Evolutionary conservation across 2,329 filamentous ascomycete species (phyloP).

Genomic region (Diaporthe amygdali): DNA sequence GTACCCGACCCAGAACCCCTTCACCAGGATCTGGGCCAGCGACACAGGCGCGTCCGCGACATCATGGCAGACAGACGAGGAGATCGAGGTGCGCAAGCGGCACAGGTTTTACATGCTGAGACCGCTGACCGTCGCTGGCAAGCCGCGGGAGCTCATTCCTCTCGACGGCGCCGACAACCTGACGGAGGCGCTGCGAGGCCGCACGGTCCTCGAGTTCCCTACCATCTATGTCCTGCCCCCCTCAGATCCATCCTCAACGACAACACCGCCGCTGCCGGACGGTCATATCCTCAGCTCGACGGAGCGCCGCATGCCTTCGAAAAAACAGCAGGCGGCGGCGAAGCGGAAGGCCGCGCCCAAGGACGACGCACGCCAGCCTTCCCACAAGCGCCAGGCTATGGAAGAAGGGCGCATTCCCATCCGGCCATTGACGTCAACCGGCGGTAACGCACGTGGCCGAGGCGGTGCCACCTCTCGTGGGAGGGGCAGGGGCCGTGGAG

Average conservation of each 20-base stretch:
- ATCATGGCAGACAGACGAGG: slow-evolving; percentile 30
- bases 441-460: slow-evolving; percentile 12
- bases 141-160: slow-evolving; percentile 53
- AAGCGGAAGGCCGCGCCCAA: slow-evolving; percentile 3
- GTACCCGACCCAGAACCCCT: slow-evolving; percentile 31
- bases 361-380: slow-evolving; percentile 3
- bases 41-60: slow-evolving; percentile 14
- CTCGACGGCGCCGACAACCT: slow-evolving; percentile 55
- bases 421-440: background rate
- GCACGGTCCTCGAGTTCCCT: slow-evolving; percentile 72
- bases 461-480: slow-evolving; percentile 9
- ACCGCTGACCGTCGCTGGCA: slow-evolving; percentile 20
- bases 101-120: slow-evolving; percentile 35
- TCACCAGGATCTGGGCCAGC: slow-evolving; percentile 32
- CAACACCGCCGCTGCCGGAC: slow-evolving; percentile 25
- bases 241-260: background rate
- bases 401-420: background rate
- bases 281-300: slow-evolving; percentile 31
- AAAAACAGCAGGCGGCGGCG: background rate
- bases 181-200: slow-evolving; percentile 56
- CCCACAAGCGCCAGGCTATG: slow-evolving; percentile 15
- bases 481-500: slow-evolving; percentile 20
- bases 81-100: slow-evolving; percentile 20
- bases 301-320: slow-evolving; percentile 25
- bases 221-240: slow-evolving; percentile 66